Evolutionary conservation across 176 grass and related monocot genomes (phyloP).

Genomic region (Lolium rigidum): DNA sequence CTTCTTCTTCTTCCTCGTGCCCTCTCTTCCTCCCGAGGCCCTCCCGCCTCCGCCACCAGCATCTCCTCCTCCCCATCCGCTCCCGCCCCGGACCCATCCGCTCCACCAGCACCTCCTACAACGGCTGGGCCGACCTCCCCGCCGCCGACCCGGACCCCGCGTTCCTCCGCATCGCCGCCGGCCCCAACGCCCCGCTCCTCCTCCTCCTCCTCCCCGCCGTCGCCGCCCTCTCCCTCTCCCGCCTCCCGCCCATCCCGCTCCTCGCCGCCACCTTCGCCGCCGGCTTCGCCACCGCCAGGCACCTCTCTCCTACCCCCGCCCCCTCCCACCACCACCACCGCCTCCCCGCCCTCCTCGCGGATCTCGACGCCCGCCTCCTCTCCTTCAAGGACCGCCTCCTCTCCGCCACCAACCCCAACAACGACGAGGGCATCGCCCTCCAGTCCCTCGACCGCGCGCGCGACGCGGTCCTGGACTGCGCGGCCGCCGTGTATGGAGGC

Average conservation of each 20-base stretch:
- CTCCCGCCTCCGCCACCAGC: neutral
- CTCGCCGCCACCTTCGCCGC: slow-evolving; percentile 60
- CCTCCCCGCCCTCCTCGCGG: slow-evolving; percentile 49
- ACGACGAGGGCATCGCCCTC: slow-evolving; percentile 22
- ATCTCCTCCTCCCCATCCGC: slow-evolving; percentile 20
- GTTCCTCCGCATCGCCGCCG: neutral
- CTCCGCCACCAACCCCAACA: neutral
- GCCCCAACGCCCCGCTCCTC: neutral
- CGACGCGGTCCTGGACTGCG: slow-evolving; percentile 45
- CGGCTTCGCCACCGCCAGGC: slow-evolving; percentile 27
- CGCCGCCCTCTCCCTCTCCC: slow-evolving; percentile 47
- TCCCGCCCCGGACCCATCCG: neutral
- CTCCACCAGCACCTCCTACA: slow-evolving; percentile 43
- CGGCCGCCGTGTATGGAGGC: slow-evolving; percentile 28
- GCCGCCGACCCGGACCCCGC: slow-evolving; percentile 31
- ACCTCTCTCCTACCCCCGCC: neutral
- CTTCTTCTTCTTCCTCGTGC: neutral
- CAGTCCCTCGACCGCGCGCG: slow-evolving; percentile 54
- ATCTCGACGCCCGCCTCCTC: slow-evolving; percentile 60
- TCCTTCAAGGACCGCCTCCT: slow-evolving; percentile 49
- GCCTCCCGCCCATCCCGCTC: slow-evolving; percentile 60
- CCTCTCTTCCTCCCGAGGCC: neutral
- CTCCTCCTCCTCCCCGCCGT: slow-evolving; percentile 41
- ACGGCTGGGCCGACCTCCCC: slow-evolving; percentile 81
- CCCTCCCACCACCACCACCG: slow-evolving; percentile 11